Base-by-base conservation (phyloP, 2,329 filamentous ascomycete species). In the Talaromyces verruculosus region DNA sequence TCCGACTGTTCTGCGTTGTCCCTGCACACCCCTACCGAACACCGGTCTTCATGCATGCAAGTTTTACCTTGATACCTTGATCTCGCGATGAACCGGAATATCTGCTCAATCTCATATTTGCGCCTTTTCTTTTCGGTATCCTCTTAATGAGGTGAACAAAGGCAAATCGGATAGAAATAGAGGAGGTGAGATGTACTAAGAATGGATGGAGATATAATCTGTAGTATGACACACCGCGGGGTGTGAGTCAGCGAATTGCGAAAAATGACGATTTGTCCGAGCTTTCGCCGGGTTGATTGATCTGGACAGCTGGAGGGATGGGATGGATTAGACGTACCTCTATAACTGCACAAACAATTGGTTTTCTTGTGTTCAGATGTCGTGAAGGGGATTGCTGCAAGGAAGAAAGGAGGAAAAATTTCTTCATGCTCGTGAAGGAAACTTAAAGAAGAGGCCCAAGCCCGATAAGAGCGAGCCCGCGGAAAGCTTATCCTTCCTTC, bases 21-120 rank as follows among this genome's bases (percentile, higher is more conserved):
- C 7, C 45, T 45, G 51, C 25, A 58, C 57, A 33, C 49, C 67
- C 63, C 63, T 69, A 70, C 67, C 76, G 76, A 76, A 79, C 77
- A 79, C 77, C 77, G 77, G 77, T 78, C 77, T 66, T 74, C 75
- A 78, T 77, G 77, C 76, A 74, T 71, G 72, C 71, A 70, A 68
- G 49, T 57, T 58, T 72, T 76, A 67, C 60, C 63, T 76, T 73
- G 74, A 73, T 78, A 78, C 77, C 77, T 79, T 79, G 77, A 79
- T 79, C 76, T 69, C 68, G 68, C 71, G 75, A 76, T 69, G 77
- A 77, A 72, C 71, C 76, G 75, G 72, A 35, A 22, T 19, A 59
- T 68, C 75, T 77, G 77, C 75, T 77, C 70, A 73, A 74, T 69
- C 74, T 77, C 76, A 78, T 78, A 72, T 69, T 76, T 70, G 72